Percentiles rank a stretch among this genome's conserved stretches.
phyloP scores from a whole-genome alignment of 371 early-diverging fungal genomes.

The Umbelopsis sp. region DNA sequence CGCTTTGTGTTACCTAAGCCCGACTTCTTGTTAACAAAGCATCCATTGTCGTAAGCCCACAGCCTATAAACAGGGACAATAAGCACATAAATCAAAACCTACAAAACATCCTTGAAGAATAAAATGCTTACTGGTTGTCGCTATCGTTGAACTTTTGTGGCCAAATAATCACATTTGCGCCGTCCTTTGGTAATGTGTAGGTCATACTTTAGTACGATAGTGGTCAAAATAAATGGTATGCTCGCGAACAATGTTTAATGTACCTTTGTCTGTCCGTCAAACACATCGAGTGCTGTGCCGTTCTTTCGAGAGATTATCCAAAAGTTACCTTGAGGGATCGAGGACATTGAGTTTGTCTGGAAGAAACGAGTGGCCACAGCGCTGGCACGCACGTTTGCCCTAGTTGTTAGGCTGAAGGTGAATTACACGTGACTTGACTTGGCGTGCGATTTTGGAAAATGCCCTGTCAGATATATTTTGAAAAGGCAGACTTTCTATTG shows the following conservation, averaged over 20 bases:
- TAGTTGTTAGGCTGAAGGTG: too few relatives aligned
- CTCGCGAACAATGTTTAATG: background rate
- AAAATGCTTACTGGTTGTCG: constrained; percentile 48
- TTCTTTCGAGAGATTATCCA: constrained; percentile 52
- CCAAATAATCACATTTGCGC: constrained; percentile 54
- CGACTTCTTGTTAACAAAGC: constrained; percentile 50
- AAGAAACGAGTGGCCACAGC: too few relatives aligned
- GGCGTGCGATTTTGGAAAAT: too few relatives aligned
- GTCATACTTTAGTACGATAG: background rate
- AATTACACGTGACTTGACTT: too few relatives aligned
- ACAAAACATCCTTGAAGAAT: constrained; percentile 1
- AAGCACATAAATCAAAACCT: background rate
- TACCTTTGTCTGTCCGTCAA: constrained; percentile 51
- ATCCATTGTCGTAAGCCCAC: constrained; percentile 47
- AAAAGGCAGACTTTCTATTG: background rate
- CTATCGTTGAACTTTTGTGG: constrained; percentile 56
- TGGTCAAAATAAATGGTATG: background rate
- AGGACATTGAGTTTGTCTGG: background rate
- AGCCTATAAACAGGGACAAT: constrained; percentile 27
- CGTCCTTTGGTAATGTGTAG: constrained; percentile 30
- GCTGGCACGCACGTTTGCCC: too few relatives aligned
- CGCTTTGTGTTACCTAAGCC: constrained; percentile 42
- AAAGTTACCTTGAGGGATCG: constrained; percentile 42
- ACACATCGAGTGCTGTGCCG: constrained; percentile 52
- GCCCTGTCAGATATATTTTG: too few relatives aligned